Conservation (phyloP, 495 filamentous ascomycete genomes). For the Platismatia glauca region DNA sequence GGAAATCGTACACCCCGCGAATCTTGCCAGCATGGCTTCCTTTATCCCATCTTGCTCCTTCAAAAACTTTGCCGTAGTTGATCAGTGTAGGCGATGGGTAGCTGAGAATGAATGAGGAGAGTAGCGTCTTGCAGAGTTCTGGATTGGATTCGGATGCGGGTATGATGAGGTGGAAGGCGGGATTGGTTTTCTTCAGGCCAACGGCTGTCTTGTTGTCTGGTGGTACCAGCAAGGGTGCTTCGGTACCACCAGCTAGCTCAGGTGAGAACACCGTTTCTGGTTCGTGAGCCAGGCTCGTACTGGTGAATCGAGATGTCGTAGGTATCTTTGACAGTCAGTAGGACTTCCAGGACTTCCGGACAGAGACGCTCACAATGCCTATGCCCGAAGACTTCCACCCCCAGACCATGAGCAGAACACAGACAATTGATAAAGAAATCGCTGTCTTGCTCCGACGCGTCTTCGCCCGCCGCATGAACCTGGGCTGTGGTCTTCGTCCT, state of each 20-base stretch:
- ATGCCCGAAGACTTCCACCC: slow-evolving; percentile 23
- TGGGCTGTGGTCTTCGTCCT: slow-evolving; percentile 15
- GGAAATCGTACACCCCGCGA: slow-evolving; percentile 43
- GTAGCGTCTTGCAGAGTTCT: slow-evolving; percentile 49
- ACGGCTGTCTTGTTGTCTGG: slow-evolving; percentile 16
- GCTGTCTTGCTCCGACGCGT: slow-evolving; percentile 22
- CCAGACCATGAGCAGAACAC: slow-evolving; percentile 17
- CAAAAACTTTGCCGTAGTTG: slow-evolving; percentile 34
- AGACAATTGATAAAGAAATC: slow-evolving; percentile 10
- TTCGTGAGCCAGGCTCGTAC: not conserved
- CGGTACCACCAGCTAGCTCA: not conserved
- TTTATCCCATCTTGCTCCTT: slow-evolving; percentile 25
- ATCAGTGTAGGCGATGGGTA: slow-evolving; percentile 54
- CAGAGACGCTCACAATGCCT: slow-evolving; percentile 10
- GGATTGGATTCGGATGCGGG: slow-evolving; percentile 42
- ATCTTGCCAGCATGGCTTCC: slow-evolving; percentile 33
- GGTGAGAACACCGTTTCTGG: slow-evolving; percentile 4
- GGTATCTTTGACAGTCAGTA: slow-evolving; percentile 15
- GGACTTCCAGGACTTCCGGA: not conserved
- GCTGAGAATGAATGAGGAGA: slow-evolving; percentile 52
- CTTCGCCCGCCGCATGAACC: slow-evolving; percentile 24
- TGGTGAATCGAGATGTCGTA: slow-evolving; percentile 11
- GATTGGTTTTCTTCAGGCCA: slow-evolving; percentile 38
- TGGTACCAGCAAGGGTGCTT: slow-evolving; percentile 8
- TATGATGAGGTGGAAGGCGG: slow-evolving; percentile 54